Percentiles rank a stretch among this genome's conserved stretches.
Evolutionary conservation across 2,329 filamentous ascomycete species (phyloP).

Genomic region (Ophiostoma novo-ulmi): DNA sequence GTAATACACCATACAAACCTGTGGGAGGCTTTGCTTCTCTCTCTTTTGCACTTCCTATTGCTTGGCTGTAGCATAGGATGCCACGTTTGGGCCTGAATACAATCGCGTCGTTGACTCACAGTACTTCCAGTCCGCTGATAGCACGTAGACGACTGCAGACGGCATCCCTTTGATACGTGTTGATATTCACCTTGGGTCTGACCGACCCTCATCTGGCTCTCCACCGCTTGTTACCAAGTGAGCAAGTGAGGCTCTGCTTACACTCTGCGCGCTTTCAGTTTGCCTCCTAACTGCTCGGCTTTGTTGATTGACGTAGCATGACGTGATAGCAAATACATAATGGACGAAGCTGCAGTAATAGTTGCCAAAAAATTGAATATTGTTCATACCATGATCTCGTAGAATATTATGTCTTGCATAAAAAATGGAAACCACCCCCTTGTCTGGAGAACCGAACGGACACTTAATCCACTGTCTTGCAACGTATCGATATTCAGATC

Average conservation of each 20-base stretch:
- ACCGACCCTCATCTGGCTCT: neutral
- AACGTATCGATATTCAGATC: neutral
- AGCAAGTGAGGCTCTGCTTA: neutral
- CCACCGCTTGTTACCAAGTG: neutral
- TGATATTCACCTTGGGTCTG: conserved; percentile 4
- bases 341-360: neutral
- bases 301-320: neutral
- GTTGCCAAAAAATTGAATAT: no score
- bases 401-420: no score
- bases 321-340: neutral
- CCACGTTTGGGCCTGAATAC: neutral
- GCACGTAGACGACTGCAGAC: neutral
- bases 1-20: neutral
- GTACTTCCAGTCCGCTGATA: neutral
- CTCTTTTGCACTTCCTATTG: neutral
- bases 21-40: neutral
- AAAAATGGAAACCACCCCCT: neutral
- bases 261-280: neutral
- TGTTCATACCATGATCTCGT: no score
- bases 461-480: neutral
- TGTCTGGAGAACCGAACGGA: neutral
- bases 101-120: neutral
- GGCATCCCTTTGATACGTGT: neutral
- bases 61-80: neutral
- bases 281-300: neutral